These are phyloP conservation scores for Strobilomyces dryophilus DNA, from an alignment of 768 basidiomycete species.

Conservation along the genomic window DNA sequence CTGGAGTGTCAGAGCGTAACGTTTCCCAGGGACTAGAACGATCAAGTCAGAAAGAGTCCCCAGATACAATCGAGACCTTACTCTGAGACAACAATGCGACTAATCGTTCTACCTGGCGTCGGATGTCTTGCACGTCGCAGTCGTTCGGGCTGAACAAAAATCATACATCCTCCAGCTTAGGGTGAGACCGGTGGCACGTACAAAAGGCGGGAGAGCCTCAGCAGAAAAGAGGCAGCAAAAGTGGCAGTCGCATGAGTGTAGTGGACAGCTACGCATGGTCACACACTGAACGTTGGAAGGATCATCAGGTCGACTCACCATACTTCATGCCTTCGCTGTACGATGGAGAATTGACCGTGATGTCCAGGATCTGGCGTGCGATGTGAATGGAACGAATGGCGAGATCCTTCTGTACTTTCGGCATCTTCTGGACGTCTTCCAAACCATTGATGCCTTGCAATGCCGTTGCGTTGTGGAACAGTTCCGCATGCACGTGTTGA, in stretches of 20 bases:
- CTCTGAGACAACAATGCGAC: constrained; percentile 74
- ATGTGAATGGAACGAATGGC: constrained; percentile 82
- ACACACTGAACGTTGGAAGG: background rate
- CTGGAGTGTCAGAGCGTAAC: constrained; percentile 87
- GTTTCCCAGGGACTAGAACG: constrained; percentile 77
- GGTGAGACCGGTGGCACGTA: constrained; percentile 36
- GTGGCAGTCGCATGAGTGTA: constrained; percentile 92
- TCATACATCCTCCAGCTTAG: background rate
- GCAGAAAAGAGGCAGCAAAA: constrained; percentile 85
- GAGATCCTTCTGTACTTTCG: constrained; percentile 67
- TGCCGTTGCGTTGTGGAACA: constrained; percentile 82
- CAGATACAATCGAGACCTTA: constrained; percentile 34
- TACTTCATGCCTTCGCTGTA: constrained; percentile 94
- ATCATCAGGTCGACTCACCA: constrained; percentile 41
- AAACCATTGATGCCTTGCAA: constrained; percentile 80
- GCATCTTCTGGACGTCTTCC: constrained; percentile 85
- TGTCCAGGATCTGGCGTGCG: constrained; percentile 75
- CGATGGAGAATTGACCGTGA: constrained; percentile 77
- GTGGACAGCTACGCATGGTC: constrained; percentile 60
- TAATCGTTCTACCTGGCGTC: constrained; percentile 73
- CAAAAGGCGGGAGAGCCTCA: constrained; percentile 86
- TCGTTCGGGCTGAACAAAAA: constrained; percentile 65
- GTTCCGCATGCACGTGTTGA: constrained; percentile 81
- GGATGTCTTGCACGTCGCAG: constrained; percentile 71
- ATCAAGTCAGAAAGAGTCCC: constrained; percentile 7